Base-by-base conservation (phyloP, 2,329 filamentous ascomycete species). In the Cryphonectria carpinicola region DNA sequence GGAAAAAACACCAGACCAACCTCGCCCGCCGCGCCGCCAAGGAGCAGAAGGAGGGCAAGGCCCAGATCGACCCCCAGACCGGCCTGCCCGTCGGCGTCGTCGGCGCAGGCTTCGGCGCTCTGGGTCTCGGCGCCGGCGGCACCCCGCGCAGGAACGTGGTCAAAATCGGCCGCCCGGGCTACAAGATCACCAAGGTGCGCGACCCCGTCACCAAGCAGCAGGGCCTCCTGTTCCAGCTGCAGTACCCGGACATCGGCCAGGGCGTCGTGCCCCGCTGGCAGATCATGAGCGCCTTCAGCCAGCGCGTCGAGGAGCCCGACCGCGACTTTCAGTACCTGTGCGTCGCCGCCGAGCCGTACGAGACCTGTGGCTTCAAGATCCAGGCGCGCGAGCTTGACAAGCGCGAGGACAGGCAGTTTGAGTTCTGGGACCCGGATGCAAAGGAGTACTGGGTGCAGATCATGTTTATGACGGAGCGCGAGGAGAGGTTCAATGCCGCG, bases 401-500 rank as follows among this genome's bases (percentile, higher is more conserved):
- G 76, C 88, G 93, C 35, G 94, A 97, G 75, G 95, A 93, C 70
- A 88, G 91, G 77, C 96, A 95, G 81, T 99, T 95, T 88, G 92
- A 89, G 68, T 98, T 95, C 90, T 99, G 95, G 86, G 96, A 99
- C 82, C 91, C 92, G 72, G 96, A 99, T 80, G 90, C 92, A 74
- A 97, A 97, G 86, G 95, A 98, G 84, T 99, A 97, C 79, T 98
- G 94, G 93, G 89, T 98, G 56, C 96, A 98, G 85, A 88, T 99
- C 74, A 93, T 98, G 86, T 99, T 98, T 84, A 96, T 98, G 88
- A 98, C 96, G 54, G 96, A 99, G 85, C 90, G 96, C 74, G 96
- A 98, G 83, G 95, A 98, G 86, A 87, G 94, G 72, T 98, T 90
- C 74, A 89, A 89, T 65, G 88, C 88, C 25, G 89, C 89, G 68